A percentile compares a stretch with the other conserved stretches of the same genome.
Evolutionary conservation across 2,329 filamentous ascomycete species (phyloP).

Genomic region (Trichoderma aggressivum): DNA sequence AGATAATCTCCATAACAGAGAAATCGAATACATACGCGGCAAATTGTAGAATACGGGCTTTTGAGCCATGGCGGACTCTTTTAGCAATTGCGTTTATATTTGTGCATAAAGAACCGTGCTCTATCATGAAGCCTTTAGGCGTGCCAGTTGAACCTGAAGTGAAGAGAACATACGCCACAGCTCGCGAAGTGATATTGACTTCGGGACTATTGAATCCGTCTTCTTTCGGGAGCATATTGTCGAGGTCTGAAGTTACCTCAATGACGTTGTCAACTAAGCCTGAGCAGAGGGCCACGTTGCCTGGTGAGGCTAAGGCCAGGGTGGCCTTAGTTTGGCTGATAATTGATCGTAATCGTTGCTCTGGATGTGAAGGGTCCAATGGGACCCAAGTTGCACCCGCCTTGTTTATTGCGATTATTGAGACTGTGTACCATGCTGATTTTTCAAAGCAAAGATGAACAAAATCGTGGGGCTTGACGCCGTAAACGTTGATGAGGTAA

Average conservation of each 20-base stretch:
- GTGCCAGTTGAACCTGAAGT: constrained; percentile 5
- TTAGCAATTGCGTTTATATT: not conserved
- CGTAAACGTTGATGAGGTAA: not conserved
- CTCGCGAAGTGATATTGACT: not conserved
- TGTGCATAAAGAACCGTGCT: constrained; percentile 3
- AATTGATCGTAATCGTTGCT: constrained; percentile 1
- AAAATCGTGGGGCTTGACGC: not conserved
- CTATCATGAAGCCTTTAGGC: constrained; percentile 5
- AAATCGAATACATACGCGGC: constrained; percentile 14
- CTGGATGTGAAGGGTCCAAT: not conserved
- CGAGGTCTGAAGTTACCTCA: not conserved
- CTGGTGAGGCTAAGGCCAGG: not conserved
- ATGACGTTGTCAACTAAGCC: not conserved
- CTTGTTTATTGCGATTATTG: constrained; percentile 12
- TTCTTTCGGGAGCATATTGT: not conserved
- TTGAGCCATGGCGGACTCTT: not conserved
- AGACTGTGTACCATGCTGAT: constrained; percentile 1
- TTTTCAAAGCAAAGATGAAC: constrained; percentile 11
- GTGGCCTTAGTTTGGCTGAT: constrained; percentile 1
- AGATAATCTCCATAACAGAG: constrained; percentile 16
- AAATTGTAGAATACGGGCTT: constrained; percentile 8
- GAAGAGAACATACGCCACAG: constrained; percentile 12
- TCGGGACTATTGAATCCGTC: not conserved
- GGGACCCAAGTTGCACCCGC: constrained; percentile 13
- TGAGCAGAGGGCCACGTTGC: not conserved